Evolutionary conservation across 345 rosid species (phyloP).

Genomic region (Adansonia digitata): DNA sequence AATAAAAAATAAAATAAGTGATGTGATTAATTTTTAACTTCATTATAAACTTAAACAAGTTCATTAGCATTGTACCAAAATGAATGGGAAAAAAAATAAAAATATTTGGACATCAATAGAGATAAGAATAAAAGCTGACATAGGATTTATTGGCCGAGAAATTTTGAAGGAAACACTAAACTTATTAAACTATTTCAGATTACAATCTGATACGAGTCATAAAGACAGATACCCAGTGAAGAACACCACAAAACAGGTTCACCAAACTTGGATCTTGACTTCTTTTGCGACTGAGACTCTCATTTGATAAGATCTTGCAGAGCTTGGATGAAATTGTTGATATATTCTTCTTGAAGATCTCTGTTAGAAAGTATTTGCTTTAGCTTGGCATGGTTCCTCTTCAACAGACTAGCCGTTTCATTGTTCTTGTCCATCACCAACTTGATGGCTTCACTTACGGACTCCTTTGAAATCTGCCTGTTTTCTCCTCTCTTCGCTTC

Average conservation of each 20-base stretch:
- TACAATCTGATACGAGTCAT: too few relatives aligned
- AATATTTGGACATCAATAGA: too few relatives aligned
- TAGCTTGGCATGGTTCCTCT: slow-evolving; percentile 18
- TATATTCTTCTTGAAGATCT: neutral
- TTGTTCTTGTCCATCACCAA: slow-evolving; percentile 28
- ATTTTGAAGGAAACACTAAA: neutral
- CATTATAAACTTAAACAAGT: too few relatives aligned
- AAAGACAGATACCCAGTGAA: neutral
- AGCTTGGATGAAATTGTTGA: neutral
- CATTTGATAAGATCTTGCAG: neutral
- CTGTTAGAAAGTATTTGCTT: slow-evolving; percentile 5
- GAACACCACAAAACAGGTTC: neutral
- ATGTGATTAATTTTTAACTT: too few relatives aligned
- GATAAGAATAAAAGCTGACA: too few relatives aligned
- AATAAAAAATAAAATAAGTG: too few relatives aligned
- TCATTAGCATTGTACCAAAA: too few relatives aligned
- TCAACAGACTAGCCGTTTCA: slow-evolving; percentile 14
- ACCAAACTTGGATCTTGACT: neutral
- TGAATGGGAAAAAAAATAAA: too few relatives aligned
- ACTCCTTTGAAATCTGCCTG: slow-evolving; percentile 29
- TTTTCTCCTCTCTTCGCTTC: slow-evolving; percentile 32
- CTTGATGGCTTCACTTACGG: slow-evolving; percentile 17
- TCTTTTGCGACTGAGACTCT: neutral
- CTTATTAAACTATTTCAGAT: too few relatives aligned
- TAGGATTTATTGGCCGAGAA: neutral